These are phyloP conservation scores for Ballota nigra DNA, from an alignment of 257 asterid genomes.

Conservation along the genomic window DNA sequence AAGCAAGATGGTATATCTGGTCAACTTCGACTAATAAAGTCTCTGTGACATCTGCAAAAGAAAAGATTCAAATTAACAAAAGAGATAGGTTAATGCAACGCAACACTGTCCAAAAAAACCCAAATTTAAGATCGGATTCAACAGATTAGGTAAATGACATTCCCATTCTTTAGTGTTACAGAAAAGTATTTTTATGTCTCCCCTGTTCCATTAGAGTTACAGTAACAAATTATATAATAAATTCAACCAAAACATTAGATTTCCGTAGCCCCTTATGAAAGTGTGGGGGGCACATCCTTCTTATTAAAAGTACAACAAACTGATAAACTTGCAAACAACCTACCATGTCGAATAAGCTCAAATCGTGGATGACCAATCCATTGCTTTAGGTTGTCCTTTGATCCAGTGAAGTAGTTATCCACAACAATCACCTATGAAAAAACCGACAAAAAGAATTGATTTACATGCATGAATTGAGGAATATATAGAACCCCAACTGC, in stretches of 20 bases:
- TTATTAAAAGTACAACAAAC: neutral
- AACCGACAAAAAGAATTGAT: neutral
- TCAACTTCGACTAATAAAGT: constrained; percentile 86
- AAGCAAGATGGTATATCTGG: constrained; percentile 95
- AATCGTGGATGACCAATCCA: constrained; percentile 99
- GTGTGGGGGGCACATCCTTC: too few species aligned
- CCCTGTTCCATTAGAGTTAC: too few species aligned
- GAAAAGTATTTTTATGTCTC: neutral
- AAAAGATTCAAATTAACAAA: neutral
- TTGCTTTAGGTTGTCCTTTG: constrained; percentile 86
- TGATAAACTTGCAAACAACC: constrained; percentile 11
- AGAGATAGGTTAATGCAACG: neutral
- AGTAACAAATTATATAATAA: neutral
- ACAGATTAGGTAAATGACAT: neutral
- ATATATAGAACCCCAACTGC: neutral
- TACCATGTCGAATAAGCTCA: constrained; percentile 98
- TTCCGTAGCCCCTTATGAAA: neutral
- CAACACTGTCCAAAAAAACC: neutral
- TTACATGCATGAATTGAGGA: neutral
- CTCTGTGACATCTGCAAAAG: constrained; percentile 80
- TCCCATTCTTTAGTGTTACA: neutral
- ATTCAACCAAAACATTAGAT: neutral
- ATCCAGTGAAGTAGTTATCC: constrained; percentile 95
- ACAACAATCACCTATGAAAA: constrained; percentile 71
- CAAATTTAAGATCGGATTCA: neutral